These are phyloP conservation scores for Sarcodon aspratus DNA, from an alignment of 768 basidiomycete genomes.

Conservation along the genomic window DNA sequence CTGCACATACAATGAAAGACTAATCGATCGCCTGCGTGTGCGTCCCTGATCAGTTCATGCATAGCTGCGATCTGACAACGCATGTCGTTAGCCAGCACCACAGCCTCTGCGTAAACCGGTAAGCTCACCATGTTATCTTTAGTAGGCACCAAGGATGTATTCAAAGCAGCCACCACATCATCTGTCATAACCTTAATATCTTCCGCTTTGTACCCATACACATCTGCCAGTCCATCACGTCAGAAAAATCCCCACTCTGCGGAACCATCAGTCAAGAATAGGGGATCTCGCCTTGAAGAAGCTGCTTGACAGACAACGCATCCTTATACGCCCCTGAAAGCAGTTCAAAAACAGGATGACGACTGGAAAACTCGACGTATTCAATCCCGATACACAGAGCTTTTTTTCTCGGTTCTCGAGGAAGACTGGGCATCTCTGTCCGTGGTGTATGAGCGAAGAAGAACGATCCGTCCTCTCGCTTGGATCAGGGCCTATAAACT, in stretches of 20 bases:
- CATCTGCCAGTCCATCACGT: constrained; percentile 12
- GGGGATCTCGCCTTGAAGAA: neutral
- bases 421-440: too few species aligned
- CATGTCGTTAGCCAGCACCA: neutral
- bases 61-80: constrained; percentile 28
- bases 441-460: too few species aligned
- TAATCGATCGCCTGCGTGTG: constrained; percentile 36
- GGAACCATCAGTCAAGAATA: too few species aligned
- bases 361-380: constrained; percentile 2
- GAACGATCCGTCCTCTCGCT: too few species aligned
- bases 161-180: constrained; percentile 9
- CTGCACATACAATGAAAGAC: constrained; percentile 42
- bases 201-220: constrained; percentile 24
- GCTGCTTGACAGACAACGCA: constrained; percentile 7
- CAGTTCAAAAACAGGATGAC: constrained; percentile 1
- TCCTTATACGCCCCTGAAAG: constrained; percentile 18
- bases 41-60: constrained; percentile 28
- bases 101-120: neutral
- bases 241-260: too few species aligned
- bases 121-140: constrained; percentile 30
- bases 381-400: constrained; percentile 6
- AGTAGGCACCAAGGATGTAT: constrained; percentile 24
- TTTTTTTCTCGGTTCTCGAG: constrained; percentile 1
- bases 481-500: too few species aligned
- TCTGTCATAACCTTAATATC: constrained; percentile 36